A percentile compares a stretch with the other conserved stretches of the same genome.
Evolutionary conservation across 1,284 basidiomycete genomes (phyloP).

Genomic region (Paramarasmius palmivorus): DNA sequence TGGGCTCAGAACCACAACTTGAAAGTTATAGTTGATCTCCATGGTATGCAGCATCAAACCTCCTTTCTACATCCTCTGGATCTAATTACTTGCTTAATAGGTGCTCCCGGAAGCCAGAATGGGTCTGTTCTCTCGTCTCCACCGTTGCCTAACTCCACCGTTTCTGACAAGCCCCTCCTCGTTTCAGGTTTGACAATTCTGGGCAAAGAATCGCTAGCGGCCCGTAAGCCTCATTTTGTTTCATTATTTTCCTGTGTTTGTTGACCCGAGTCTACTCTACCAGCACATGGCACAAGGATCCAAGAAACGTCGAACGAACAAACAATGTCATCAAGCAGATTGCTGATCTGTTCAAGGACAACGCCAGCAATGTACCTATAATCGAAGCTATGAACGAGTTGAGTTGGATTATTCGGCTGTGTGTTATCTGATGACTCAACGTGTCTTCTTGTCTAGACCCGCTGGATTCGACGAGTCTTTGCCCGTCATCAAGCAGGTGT

Average conservation of each 20-base stretch:
- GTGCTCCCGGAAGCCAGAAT: conserved; percentile 81
- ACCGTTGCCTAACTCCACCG: background rate
- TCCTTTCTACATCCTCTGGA: background rate
- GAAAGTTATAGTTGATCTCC: conserved; percentile 82
- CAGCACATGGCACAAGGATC: conserved; percentile 68
- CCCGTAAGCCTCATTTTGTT: conserved; percentile 22
- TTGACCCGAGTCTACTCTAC: background rate
- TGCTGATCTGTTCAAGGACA: conserved; percentile 58
- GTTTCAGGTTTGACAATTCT: conserved; percentile 77
- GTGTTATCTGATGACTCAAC: background rate
- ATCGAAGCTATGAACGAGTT: conserved; percentile 82
- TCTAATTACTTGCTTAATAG: conserved; percentile 19
- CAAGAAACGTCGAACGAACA: conserved; percentile 72
- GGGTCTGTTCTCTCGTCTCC: conserved; percentile 52
- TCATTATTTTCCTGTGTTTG: background rate
- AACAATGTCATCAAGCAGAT: conserved; percentile 68
- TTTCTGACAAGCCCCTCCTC: background rate
- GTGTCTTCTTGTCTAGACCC: conserved; percentile 52
- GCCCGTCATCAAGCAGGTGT: conserved; percentile 52
- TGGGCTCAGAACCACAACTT: conserved; percentile 80
- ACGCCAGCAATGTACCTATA: conserved; percentile 59
- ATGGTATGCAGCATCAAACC: conserved; percentile 46
- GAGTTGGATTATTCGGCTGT: background rate
- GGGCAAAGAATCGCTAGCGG: conserved; percentile 67
- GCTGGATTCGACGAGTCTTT: conserved; percentile 69